Conservation (phyloP, 208 protist genomes). For the Naegleria lovaniensis region DNA sequence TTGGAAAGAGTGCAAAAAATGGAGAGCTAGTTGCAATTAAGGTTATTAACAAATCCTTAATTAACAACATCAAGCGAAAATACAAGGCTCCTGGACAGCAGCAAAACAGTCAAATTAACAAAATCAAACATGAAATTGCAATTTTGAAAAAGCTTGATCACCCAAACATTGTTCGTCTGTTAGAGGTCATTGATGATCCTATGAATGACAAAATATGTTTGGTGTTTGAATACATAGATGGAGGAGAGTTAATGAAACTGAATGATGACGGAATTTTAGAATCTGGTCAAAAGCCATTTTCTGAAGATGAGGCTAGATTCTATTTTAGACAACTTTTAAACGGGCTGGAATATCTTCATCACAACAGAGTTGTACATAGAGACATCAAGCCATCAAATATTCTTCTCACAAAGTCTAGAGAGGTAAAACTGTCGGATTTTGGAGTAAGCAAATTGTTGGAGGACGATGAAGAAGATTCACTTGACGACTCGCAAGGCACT, state of each 20-base stretch:
- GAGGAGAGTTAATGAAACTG: constrained; percentile 36
- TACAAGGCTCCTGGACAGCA: not conserved
- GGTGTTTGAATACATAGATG: constrained; percentile 78
- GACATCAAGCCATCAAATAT: constrained; percentile 84
- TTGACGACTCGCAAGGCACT: constrained; percentile 6
- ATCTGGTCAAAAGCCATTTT: not conserved
- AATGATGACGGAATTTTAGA: not conserved
- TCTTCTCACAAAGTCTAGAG: constrained; percentile 62
- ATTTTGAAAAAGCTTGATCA: constrained; percentile 91
- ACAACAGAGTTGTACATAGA: constrained; percentile 66
- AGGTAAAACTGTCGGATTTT: constrained; percentile 82
- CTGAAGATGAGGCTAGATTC: not conserved
- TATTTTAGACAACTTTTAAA: constrained; percentile 67
- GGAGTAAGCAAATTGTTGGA: constrained; percentile 53
- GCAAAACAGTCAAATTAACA: constrained; percentile 16
- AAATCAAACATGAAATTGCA: constrained; percentile 71
- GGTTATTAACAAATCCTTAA: constrained; percentile 43
- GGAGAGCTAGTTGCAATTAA: constrained; percentile 47
- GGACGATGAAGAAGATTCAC: not conserved
- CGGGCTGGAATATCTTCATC: constrained; percentile 68
- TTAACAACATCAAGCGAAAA: constrained; percentile 22
- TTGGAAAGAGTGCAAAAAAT: constrained; percentile 23
- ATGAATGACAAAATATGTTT: constrained; percentile 71
- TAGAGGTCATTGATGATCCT: constrained; percentile 91
- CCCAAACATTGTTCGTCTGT: constrained; percentile 83